These are phyloP conservation scores for Ogataea wickerhamii DNA, from an alignment of 805 yeast species.

Conservation along the genomic window DNA sequence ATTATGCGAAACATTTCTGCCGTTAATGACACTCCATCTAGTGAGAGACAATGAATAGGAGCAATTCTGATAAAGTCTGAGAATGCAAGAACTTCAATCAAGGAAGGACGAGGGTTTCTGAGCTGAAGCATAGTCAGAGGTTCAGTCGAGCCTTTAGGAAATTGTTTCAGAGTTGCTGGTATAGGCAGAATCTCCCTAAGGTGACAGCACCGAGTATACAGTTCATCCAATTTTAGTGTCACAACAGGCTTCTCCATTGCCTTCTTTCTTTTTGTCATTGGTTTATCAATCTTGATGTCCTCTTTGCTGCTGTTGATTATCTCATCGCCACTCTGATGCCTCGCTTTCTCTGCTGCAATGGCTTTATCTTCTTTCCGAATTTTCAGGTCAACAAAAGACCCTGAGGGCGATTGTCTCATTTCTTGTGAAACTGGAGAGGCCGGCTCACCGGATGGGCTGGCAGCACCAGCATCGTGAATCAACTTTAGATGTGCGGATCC, in stretches of 20 bases:
- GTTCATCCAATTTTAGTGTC: slow-evolving; percentile 52
- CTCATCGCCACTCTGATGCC: slow-evolving; percentile 19
- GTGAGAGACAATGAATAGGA: slow-evolving; percentile 67
- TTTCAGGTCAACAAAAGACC: slow-evolving; percentile 23
- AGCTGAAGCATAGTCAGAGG: slow-evolving; percentile 71
- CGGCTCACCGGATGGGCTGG: slow-evolving; percentile 14
- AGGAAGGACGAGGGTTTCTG: slow-evolving; percentile 83
- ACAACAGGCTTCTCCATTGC: slow-evolving; percentile 37
- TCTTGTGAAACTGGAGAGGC: slow-evolving; percentile 6
- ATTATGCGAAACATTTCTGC: slow-evolving; percentile 73
- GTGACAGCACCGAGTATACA: slow-evolving; percentile 92
- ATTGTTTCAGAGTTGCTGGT: slow-evolving; percentile 80
- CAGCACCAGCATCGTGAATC: slow-evolving; percentile 23
- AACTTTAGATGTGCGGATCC: slow-evolving; percentile 66
- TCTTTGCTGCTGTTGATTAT: slow-evolving; percentile 16
- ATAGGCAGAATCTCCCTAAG: slow-evolving; percentile 88
- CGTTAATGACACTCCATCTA: slow-evolving; percentile 76
- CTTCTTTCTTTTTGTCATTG: slow-evolving; percentile 44
- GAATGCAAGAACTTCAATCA: slow-evolving; percentile 83
- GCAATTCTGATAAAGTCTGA: slow-evolving; percentile 85
- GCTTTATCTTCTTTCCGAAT: slow-evolving; percentile 29
- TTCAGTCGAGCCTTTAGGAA: slow-evolving; percentile 71
- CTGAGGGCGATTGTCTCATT: slow-evolving; percentile 18
- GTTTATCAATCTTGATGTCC: slow-evolving; percentile 61
- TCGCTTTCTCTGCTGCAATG: slow-evolving; percentile 30